Evolutionary conservation across 2,329 filamentous ascomycete species (phyloP).

Genomic region (Exophiala viscosa): DNA sequence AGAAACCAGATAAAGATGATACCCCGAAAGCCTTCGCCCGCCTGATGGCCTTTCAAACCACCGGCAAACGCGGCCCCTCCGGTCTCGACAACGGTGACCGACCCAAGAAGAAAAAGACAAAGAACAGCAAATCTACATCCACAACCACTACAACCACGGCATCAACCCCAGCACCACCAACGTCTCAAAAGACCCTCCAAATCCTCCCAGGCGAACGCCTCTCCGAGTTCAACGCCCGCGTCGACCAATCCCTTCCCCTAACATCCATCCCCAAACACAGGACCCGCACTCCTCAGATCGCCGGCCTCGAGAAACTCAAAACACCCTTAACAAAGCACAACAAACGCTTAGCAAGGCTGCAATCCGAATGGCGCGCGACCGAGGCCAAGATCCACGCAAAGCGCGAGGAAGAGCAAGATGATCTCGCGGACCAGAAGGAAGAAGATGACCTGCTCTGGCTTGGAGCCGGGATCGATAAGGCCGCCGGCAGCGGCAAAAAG

Average conservation of each 20-base stretch:
- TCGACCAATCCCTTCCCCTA: constrained; percentile 79
- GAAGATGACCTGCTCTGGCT: constrained; percentile 64
- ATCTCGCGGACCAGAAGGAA: constrained; percentile 58
- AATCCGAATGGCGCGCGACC: constrained; percentile 56
- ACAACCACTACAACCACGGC: constrained; percentile 20
- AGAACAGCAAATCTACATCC: constrained; percentile 44
- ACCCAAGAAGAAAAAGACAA: constrained; percentile 38
- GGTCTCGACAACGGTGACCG: constrained; percentile 66
- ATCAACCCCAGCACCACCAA: constrained; percentile 27
- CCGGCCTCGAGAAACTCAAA: constrained; percentile 55
- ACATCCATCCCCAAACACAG: constrained; percentile 58
- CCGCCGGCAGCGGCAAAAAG: constrained; percentile 44
- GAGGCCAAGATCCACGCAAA: constrained; percentile 61
- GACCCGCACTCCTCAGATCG: constrained; percentile 48
- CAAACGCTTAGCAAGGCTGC: constrained; percentile 64
- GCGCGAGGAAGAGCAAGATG: constrained; percentile 70
- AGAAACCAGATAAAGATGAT: constrained; percentile 59
- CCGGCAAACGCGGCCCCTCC: constrained; percentile 56
- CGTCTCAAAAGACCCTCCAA: constrained; percentile 37
- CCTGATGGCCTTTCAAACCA: constrained; percentile 69
- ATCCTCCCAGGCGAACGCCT: constrained; percentile 82
- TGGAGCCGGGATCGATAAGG: constrained; percentile 47
- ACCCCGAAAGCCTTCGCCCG: constrained; percentile 83
- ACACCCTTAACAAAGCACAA: constrained; percentile 75
- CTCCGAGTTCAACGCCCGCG: constrained; percentile 74